Conservation (phyloP, 179 eudicot species). For the Carnegiea gigantea region DNA sequence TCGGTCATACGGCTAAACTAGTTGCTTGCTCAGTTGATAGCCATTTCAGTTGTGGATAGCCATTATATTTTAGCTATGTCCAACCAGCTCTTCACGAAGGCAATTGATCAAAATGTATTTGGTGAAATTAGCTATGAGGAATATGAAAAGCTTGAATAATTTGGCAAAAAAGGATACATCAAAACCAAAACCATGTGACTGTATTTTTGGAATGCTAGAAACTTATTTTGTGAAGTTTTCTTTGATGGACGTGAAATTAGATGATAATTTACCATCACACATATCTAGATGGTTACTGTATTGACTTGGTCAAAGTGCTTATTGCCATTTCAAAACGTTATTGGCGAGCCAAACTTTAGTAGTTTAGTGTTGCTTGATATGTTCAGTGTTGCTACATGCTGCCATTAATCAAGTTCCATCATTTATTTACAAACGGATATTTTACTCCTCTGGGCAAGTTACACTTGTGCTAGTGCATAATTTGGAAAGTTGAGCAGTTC, state of each 20-base stretch:
- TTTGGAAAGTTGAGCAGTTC: conserved; percentile 3
- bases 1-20: not conserved
- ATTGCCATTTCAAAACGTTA: not conserved
- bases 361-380: not conserved
- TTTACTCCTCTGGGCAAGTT: not conserved
- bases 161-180: not conserved
- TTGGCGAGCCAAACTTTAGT: not conserved
- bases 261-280: not conserved
- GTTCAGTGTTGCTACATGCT: not conserved
- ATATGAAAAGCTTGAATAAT: not conserved
- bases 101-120: not conserved
- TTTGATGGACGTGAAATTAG: not conserved
- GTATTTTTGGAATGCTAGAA: not conserved
- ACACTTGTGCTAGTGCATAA: not conserved
- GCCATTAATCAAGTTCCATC: not conserved
- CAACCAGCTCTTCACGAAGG: not conserved
- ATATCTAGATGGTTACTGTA: not conserved
- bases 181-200: not conserved
- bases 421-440: not conserved
- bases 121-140: not conserved
- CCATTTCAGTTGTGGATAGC: not conserved
- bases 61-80: not conserved
- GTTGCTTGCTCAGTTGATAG: not conserved
- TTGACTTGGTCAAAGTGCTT: not conserved
- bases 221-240: not conserved